Base-by-base conservation (phyloP, 495 filamentous ascomycete species). In the Extremus antarcticus region DNA sequence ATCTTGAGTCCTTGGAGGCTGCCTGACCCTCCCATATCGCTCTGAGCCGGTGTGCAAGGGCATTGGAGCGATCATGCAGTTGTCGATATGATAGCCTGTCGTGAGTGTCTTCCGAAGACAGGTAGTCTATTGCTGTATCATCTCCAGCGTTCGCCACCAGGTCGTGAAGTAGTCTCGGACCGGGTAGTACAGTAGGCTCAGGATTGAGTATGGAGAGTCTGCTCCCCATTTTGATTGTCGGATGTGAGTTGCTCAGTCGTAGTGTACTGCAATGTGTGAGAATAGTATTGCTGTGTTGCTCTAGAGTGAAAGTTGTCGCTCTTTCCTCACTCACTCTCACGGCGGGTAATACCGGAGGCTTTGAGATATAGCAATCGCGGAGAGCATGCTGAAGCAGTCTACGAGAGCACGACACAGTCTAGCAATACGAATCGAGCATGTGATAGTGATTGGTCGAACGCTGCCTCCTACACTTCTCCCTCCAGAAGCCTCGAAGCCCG, bases 121-220 rank as follows among this genome's bases (percentile, higher is more conserved):
- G 64, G 57, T 81, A 87, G 16, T 88, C 85, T 46, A 90, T 74
- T 7, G 82, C 82, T 29, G 53, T 43, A 16, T 63, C 48, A 16
- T 65, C 51, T 24, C 53, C 35, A 29, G 56, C 25, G 13, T 55
- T 54, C 35, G 68, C 60, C 23, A 86, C 76, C 1, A 89, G 71
- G n/a, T 83, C 64, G 64, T 88, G 85, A 4, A 89, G 73, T 15
- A 87, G 69, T 25, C 66, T 53, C n/a, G 85, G 82, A 0, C 85
- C 85, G 10, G 73, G 64, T 13, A 86, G 57, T 4, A 60, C 58
- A 40, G 53, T 51, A n/a, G 84, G 82, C 3, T 70, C 63, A 16
- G 74, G 67, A 64, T 89, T 88, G 24, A 81, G 64, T 51, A 86
- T 76, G 0, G 85, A 86, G n/a, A 83, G 59, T 23, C 43, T 4